Conservation (phyloP, 1,139 yeast species). For the Blastobotrys capitulatus region DNA sequence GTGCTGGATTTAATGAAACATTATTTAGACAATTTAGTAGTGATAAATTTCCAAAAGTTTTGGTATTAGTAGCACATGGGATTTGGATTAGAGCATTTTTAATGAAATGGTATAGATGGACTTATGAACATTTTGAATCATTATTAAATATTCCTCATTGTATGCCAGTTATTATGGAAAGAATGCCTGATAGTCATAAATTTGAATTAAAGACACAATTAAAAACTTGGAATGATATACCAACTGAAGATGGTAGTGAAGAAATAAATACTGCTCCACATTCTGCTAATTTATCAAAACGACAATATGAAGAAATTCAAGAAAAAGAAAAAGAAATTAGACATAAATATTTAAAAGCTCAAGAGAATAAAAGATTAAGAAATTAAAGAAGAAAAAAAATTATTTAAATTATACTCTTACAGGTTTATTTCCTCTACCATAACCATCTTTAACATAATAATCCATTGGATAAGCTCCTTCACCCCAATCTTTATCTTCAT, state of each 20-base stretch:
- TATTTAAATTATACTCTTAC: background rate
- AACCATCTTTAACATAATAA: constrained; percentile 83
- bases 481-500: constrained; percentile 65
- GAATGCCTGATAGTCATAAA: constrained; percentile 34
- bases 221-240: constrained; percentile 34
- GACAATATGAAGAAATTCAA: constrained; percentile 10
- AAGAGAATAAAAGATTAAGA: constrained; percentile 1
- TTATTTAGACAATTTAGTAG: constrained; percentile 71
- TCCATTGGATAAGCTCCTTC: constrained; percentile 83
- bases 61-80: constrained; percentile 86
- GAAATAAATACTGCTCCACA: constrained; percentile 6
- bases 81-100: constrained; percentile 88
- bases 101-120: constrained; percentile 92
- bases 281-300: constrained; percentile 6
- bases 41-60: constrained; percentile 61
- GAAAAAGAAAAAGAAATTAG: constrained; percentile 15
- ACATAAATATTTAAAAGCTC: constrained; percentile 9
- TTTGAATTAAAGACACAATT: constrained; percentile 30
- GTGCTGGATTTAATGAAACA: constrained; percentile 84
- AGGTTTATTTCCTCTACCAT: constrained; percentile 83
- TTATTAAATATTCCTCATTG: constrained; percentile 82
- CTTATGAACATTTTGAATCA: constrained; percentile 80
- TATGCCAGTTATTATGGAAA: constrained; percentile 72
- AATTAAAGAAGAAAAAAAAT: background rate
- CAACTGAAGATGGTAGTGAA: constrained; percentile 3